phyloP scores from a whole-genome alignment of 352 stramenopile species.

The Globisporangium parvum region DNA sequence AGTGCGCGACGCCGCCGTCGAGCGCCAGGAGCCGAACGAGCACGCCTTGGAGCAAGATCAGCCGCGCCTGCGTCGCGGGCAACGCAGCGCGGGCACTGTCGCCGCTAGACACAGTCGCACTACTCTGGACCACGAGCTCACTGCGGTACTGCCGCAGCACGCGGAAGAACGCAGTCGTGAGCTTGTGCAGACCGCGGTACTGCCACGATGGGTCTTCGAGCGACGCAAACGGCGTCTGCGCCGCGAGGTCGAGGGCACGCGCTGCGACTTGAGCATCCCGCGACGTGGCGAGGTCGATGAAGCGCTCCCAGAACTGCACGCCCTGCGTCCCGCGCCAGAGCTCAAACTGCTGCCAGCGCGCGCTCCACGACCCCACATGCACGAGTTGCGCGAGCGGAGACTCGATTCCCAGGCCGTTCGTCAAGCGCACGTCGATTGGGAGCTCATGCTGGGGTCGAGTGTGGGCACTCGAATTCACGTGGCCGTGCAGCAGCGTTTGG shows the following conservation, averaged over 20 bases:
- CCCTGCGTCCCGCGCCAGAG: constrained; percentile 46
- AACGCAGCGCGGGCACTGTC: neutral
- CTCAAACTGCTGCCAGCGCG: constrained; percentile 30
- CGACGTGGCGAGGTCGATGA: constrained; percentile 48
- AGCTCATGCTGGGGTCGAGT: constrained; percentile 5
- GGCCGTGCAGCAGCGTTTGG: constrained; percentile 28
- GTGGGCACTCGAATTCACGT: constrained; percentile 11
- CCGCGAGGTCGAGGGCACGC: constrained; percentile 43
- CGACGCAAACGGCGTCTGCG: constrained; percentile 46
- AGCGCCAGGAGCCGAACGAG: constrained; percentile 43
- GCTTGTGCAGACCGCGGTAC: constrained; percentile 60
- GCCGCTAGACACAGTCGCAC: neutral
- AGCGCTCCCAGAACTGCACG: constrained; percentile 52
- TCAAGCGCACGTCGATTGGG: constrained; percentile 16
- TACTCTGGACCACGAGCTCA: constrained; percentile 22
- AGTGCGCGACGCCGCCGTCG: constrained; percentile 57
- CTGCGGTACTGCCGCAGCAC: constrained; percentile 41
- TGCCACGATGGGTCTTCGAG: constrained; percentile 74
- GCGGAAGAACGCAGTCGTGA: constrained; percentile 52
- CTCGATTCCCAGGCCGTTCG: constrained; percentile 2
- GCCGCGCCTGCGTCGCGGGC: constrained; percentile 8
- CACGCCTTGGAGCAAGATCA: constrained; percentile 44
- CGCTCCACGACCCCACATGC: constrained; percentile 22
- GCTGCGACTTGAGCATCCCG: constrained; percentile 30
- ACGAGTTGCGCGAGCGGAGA: constrained; percentile 29